Base-by-base conservation (phyloP, 345 rosid species). In the Populus deltoides region DNA sequence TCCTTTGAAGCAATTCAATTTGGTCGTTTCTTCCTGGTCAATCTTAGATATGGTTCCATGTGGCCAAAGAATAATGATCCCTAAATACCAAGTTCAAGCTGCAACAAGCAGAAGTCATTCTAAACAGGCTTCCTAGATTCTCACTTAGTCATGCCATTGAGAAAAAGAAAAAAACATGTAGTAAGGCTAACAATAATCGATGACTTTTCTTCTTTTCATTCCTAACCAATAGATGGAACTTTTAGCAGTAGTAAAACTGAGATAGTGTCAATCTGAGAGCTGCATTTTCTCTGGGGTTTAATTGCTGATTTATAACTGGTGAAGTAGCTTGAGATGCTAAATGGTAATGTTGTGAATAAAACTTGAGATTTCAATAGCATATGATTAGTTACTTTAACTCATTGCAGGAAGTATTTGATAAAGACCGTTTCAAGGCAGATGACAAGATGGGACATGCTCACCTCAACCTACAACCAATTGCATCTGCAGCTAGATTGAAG, bases 401-500 rank as follows among this genome's bases (percentile, higher is more conserved):
- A 79, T 38, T 16, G 62, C 91, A 95, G 99, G 98, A 96, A 91
- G 99, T 96, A 72, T 96, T 90, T 72, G 99, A 96, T 73, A 96
- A 91, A 83, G 99, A 96, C 80, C 90, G 90, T 66, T 96, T 96
- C 90, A 96, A 93, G 86, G 81, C 97, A n/a, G 99, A 96, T 85
- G 99, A 96, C 80, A 92, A 96, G 85, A 96, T 96, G 99, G 99
- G 99, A 39, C 88, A 88, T 71, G 99, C 99, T 57, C 71, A 84
- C 70, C 87, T 96, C 76, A 92, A 82, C 87, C 94, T 96, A 81
- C 99, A 93, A 76, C 97, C 97, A 3, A 85, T 96, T 31, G 83
- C 89, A 80, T 93, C 99, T 51, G 91, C 94, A 25, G 91, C 97
- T 43, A 84, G 99, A 76, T 86, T 96, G 81, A 90, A 92, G 83